Evolutionary conservation across 2,329 filamentous ascomycete species (phyloP).

Genomic region (Bimuria novae-zelandiae): DNA sequence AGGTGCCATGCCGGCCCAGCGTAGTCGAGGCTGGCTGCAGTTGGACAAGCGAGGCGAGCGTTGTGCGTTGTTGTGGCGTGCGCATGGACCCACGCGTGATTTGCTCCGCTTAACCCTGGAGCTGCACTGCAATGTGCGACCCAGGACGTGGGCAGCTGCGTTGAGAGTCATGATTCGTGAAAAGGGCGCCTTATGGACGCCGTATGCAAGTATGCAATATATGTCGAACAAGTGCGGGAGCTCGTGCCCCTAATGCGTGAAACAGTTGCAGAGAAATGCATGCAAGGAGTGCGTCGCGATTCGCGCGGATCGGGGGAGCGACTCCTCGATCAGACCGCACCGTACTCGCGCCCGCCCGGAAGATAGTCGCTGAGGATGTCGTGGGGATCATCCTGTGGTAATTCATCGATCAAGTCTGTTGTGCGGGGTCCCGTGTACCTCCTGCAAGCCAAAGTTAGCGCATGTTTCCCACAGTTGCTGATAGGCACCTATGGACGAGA

Average conservation of each 20-base stretch:
- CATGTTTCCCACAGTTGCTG: not conserved
- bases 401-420: constrained; percentile 54
- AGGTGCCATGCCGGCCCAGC: not conserved
- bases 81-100: not conserved
- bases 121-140: constrained; percentile 5
- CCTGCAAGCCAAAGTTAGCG: constrained; percentile 37
- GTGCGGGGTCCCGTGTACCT: constrained; percentile 65
- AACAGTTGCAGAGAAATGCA: constrained; percentile 1
- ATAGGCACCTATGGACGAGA: not conserved
- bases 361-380: constrained; percentile 40
- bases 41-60: not conserved
- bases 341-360: constrained; percentile 16
- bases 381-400: constrained; percentile 49
- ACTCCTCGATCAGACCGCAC: constrained; percentile 24
- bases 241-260: not conserved
- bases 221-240: not conserved
- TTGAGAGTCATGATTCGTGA: not conserved
- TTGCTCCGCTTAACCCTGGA: constrained; percentile 5
- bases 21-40: not conserved
- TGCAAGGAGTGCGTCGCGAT: constrained; percentile 3
- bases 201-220: constrained; percentile 1
- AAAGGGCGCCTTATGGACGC: not conserved
- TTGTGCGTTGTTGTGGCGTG: constrained; percentile 1
- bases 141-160: not conserved
- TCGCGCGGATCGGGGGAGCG: not conserved